Evolutionary conservation across 2,329 filamentous ascomycete species (phyloP), one percentile per base, ranked within the genome.

Genomic region (Xylaria sp.): DNA sequence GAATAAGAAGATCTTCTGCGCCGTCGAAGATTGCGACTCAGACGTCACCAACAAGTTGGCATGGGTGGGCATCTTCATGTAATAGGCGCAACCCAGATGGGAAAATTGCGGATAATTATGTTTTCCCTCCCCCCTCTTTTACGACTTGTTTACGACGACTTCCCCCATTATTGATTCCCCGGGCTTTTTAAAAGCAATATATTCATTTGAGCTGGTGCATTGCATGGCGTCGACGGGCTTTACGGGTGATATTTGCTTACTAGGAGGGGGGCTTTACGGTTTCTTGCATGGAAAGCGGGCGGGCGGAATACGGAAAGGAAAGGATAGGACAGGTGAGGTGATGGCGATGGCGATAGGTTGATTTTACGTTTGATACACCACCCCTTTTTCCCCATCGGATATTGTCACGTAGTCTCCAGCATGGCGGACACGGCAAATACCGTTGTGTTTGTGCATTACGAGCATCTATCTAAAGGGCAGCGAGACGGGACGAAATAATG

Each of bases 21-120:
- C 82, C 0, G 86, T 89, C 0, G 84, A 87, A 0, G 81, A 77
- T 35, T 89, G 87, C 71, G 72, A 79, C 1, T 79, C 80, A 1
- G 86, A 87, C 35, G 83, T 87, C 2, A 77, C 76, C 15, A 70
- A 71, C 17, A 89, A 89, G 73, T 74, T 76, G 2, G 81, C 84
- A 49, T 89, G 87, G 87, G 81, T 89, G 15, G 87, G 87, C 35
- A 67, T 69, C 9, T 69, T 69, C 40, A 63, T 68, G 59, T 68
- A 47, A 64, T 15, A 50, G 37, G 17, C 46, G 19, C n/a, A 35
- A 21, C 43, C 17, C 19, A 6, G 17, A 37, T 14, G 23, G 7
- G 17, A n/a, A 21, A 37, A 17, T 11, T 2, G 28, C 46, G 31
- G 25, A 8, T 31, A 15, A n/a, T n/a, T n/a, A n/a, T n/a, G n/a